Conservation (phyloP, 768 basidiomycete genomes). For the Symmetrospora coprosmae region DNA sequence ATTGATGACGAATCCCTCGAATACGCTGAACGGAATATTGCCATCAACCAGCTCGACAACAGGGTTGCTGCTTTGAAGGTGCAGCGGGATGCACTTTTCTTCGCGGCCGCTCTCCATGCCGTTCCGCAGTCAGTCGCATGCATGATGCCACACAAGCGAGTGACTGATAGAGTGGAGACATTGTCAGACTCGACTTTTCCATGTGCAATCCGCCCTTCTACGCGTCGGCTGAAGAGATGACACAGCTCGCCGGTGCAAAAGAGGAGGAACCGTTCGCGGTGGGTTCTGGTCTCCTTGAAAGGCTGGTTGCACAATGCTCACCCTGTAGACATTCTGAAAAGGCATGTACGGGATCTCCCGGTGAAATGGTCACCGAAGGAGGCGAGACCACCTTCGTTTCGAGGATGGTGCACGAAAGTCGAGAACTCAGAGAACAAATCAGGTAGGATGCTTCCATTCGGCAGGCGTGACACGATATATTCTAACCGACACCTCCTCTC, state of each 20-base stretch:
- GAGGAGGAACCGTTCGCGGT: slow-evolving; percentile 57
- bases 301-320: not conserved
- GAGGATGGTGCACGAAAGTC: slow-evolving; percentile 63
- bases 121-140: not conserved
- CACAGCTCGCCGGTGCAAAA: slow-evolving; percentile 49
- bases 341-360: slow-evolving; percentile 72
- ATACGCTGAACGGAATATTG: slow-evolving; percentile 49
- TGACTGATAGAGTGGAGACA: not conserved
- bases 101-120: slow-evolving; percentile 40
- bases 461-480: too few relatives aligned
- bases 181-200: slow-evolving; percentile 52
- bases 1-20: slow-evolving; percentile 52
- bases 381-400: slow-evolving; percentile 70
- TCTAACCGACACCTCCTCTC: too few relatives aligned
- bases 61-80: slow-evolving; percentile 44
- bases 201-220: slow-evolving; percentile 99
- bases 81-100: slow-evolving; percentile 39
- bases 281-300: slow-evolving; percentile 28
- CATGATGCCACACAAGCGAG: too few relatives aligned
- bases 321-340: slow-evolving; percentile 33
- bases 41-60: slow-evolving; percentile 45
- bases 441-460: slow-evolving; percentile 41
- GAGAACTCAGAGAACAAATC: slow-evolving; percentile 44
- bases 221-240: slow-evolving; percentile 54
- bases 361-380: slow-evolving; percentile 78